Percentiles rank a stretch among this genome's conserved stretches.
Conservation (phyloP, 768 basidiomycete species). For the Suillus subaureus region DNA sequence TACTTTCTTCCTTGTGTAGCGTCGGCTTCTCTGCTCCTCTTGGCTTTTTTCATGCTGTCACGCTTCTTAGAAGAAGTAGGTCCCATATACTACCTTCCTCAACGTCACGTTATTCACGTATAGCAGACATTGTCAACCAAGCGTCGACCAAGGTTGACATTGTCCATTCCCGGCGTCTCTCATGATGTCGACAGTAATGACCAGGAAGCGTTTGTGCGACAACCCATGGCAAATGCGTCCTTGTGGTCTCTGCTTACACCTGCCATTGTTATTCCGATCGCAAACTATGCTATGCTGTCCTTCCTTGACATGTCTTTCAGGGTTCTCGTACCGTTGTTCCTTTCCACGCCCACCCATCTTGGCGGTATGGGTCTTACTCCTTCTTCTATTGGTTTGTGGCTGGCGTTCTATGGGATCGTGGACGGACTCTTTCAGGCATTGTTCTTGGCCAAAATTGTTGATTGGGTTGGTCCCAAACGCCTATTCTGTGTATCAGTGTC, state of each 20-base stretch:
- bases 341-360: slow-evolving; percentile 42
- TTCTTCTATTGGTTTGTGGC: slow-evolving; percentile 40
- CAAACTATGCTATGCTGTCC: slow-evolving; percentile 44
- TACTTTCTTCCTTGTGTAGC: slow-evolving; percentile 41
- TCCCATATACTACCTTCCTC: not conserved
- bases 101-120: not conserved
- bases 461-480: slow-evolving; percentile 42
- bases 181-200: slow-evolving; percentile 1
- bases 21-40: slow-evolving; percentile 18
- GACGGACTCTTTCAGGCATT: slow-evolving; percentile 43
- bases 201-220: slow-evolving; percentile 10
- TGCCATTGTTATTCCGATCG: slow-evolving; percentile 43
- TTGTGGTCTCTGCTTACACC: slow-evolving; percentile 40
- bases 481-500: slow-evolving; percentile 42
- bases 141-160: slow-evolving; percentile 17
- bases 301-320: slow-evolving; percentile 44
- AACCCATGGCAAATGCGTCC: slow-evolving; percentile 36
- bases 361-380: slow-evolving; percentile 48
- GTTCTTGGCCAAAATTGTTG: slow-evolving; percentile 43
- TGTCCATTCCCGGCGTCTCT: not conserved
- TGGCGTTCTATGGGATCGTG: slow-evolving; percentile 39
- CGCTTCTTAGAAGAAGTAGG: slow-evolving; percentile 36
- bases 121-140: slow-evolving; percentile 4
- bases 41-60: slow-evolving; percentile 19
- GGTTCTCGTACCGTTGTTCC: slow-evolving; percentile 48